Evolutionary conservation across 2,329 filamentous ascomycete species (phyloP).

Genomic region (Colletotrichum navitas): DNA sequence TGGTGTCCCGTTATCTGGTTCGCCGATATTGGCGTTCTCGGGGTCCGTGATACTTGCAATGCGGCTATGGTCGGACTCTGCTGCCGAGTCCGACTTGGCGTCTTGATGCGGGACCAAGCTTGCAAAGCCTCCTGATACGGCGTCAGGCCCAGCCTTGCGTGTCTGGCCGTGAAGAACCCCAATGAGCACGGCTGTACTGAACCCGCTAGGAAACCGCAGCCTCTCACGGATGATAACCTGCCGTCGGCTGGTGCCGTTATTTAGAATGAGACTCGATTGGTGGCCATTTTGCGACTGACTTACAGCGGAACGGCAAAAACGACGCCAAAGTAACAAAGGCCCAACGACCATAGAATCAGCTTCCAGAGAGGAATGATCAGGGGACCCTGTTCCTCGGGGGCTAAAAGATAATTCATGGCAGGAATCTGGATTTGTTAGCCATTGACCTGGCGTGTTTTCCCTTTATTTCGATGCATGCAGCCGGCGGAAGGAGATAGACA

Average conservation of each 20-base stretch:
- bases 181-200: slow-evolving; percentile 94
- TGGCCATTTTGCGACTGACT: slow-evolving; percentile 44
- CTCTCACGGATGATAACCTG: slow-evolving; percentile 95
- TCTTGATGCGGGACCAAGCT: slow-evolving; percentile 53
- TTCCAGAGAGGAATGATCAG: slow-evolving; percentile 79
- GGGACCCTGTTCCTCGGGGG: slow-evolving; percentile 82
- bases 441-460: background rate
- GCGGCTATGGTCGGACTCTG: background rate
- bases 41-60: slow-evolving; percentile 17
- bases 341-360: slow-evolving; percentile 89
- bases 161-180: slow-evolving; percentile 82
- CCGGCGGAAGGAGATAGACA: background rate
- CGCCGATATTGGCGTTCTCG: background rate
- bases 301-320: slow-evolving; percentile 92
- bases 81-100: background rate
- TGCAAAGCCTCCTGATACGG: slow-evolving; percentile 57
- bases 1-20: slow-evolving; percentile 34
- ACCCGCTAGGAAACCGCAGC: slow-evolving; percentile 93
- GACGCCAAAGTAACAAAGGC: slow-evolving; percentile 95
- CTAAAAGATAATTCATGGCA: slow-evolving; percentile 88
- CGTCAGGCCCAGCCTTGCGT: slow-evolving; percentile 42
- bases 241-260: slow-evolving; percentile 64
- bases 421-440: slow-evolving; percentile 69
- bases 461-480: slow-evolving; percentile 15
- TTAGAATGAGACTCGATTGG: slow-evolving; percentile 7